Conservation (phyloP, 805 yeast genomes). For the Ogataea neopini region DNA sequence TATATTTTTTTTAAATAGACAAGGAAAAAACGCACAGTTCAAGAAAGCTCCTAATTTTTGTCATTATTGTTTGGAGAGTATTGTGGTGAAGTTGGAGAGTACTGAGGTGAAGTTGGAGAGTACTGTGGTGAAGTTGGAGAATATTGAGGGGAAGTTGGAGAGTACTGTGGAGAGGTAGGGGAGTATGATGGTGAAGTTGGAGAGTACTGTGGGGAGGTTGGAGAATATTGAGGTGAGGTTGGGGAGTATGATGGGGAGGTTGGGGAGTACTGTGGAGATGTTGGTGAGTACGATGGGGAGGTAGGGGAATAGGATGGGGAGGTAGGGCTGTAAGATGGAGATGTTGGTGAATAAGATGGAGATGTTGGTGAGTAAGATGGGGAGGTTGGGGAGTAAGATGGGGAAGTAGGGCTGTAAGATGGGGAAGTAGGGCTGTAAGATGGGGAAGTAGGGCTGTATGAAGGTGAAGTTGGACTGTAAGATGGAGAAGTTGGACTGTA, state of each 20-base stretch:
- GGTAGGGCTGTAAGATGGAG: conserved; percentile 64
- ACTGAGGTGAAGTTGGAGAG: conserved; percentile 77
- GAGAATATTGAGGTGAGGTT: conserved; percentile 77
- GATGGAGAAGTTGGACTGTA: conserved; percentile 77
- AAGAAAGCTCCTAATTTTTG: conserved; percentile 19
- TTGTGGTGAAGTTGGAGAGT: conserved; percentile 66
- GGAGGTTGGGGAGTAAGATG: conserved; percentile 75
- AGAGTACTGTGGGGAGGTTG: conserved; percentile 69
- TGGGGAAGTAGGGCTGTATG: conserved; percentile 75
- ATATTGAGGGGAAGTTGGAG: conserved; percentile 68
- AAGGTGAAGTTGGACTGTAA: conserved; percentile 62
- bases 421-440: conserved; percentile 71
- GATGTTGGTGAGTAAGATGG: conserved; percentile 79
- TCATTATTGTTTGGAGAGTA: conserved; percentile 56
- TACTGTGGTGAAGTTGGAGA: conserved; percentile 77
- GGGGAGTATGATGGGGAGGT: conserved; percentile 82
- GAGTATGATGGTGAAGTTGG: conserved; percentile 81
- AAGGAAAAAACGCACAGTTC: conserved; percentile 17
- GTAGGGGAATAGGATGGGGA: conserved; percentile 76
- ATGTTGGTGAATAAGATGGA: conserved; percentile 59
- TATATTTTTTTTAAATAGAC: conserved; percentile 20
- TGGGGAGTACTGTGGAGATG: conserved; percentile 69
- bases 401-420: conserved; percentile 68
- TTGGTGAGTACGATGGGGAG: conserved; percentile 77
- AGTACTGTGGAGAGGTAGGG: conserved; percentile 66